Conservation (phyloP, 805 yeast genomes). For the Wickerhamomyces hampshirensis region DNA sequence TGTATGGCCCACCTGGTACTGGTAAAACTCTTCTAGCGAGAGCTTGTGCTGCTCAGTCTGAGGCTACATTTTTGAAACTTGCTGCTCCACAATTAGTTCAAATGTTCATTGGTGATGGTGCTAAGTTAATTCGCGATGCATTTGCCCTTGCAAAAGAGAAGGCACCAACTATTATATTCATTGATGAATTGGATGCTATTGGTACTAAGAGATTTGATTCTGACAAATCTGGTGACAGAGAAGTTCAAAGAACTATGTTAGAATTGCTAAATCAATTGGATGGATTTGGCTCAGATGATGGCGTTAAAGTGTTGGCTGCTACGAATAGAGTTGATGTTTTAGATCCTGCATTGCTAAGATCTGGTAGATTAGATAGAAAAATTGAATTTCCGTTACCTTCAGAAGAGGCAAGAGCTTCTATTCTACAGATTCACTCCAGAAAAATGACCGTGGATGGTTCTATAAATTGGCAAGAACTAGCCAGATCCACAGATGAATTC, state of each 20-base stretch:
- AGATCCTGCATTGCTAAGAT: constrained; percentile 97
- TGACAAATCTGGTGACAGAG: constrained; percentile 96
- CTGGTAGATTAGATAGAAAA: constrained; percentile 96
- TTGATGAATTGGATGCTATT: constrained; percentile 97
- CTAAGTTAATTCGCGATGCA: constrained; percentile 94
- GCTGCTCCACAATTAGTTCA: constrained; percentile 99
- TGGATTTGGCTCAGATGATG: constrained; percentile 95
- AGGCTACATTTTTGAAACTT: constrained; percentile 91
- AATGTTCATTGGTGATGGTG: constrained; percentile 99
- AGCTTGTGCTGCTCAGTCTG: constrained; percentile 98
- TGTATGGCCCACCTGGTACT: constrained; percentile 99
- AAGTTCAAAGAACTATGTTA: constrained; percentile 98
- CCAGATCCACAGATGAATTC: constrained; percentile 96
- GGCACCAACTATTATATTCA: constrained; percentile 96
- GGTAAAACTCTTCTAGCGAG: constrained; percentile 96
- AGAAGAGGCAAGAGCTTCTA: constrained; percentile 96
- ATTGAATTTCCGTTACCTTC: constrained; percentile 97
- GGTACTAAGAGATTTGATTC: constrained; percentile 98
- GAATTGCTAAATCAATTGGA: constrained; percentile 95
- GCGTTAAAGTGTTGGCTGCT: constrained; percentile 96
- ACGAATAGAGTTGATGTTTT: constrained; percentile 96
- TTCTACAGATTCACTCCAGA: constrained; percentile 94
- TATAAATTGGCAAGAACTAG: constrained; percentile 97
- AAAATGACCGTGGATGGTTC: constrained; percentile 90
- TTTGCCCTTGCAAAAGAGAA: constrained; percentile 96